Evolutionary conservation across 176 grass and related monocot species (phyloP).

Genomic region (Neostapfia colusana): DNA sequence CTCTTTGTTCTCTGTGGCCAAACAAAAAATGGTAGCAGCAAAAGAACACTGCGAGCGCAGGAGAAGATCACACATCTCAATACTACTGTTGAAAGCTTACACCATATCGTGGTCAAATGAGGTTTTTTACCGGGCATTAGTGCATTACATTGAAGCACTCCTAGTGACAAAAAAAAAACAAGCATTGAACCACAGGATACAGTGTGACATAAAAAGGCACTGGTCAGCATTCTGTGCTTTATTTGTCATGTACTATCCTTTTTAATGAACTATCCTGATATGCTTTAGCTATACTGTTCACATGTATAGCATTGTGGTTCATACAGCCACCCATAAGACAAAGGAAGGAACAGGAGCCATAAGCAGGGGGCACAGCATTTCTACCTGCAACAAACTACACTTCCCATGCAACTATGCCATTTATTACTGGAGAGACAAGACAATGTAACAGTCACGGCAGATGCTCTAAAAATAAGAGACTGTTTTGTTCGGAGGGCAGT

Average conservation of each 20-base stretch:
- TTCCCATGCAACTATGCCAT: conserved; percentile 12
- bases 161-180: background rate
- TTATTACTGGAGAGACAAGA: conserved; percentile 26
- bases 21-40: too few relatives aligned
- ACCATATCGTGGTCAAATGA: too few relatives aligned
- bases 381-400: background rate
- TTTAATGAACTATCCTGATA: background rate
- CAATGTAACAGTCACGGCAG: background rate
- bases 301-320: background rate
- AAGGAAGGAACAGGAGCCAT: background rate
- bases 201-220: too few relatives aligned
- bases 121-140: too few relatives aligned
- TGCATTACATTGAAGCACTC: background rate
- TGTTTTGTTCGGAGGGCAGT: background rate
- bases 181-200: background rate
- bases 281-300: background rate
- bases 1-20: too few relatives aligned
- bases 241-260: too few relatives aligned
- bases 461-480: conserved; percentile 21
- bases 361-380: background rate
- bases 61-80: background rate
- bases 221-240: too few relatives aligned
- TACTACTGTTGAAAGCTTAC: background rate
- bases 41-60: too few relatives aligned
- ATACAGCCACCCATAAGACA: conserved; percentile 14